Conservation (phyloP, 2,329 filamentous ascomycete genomes). For the Fusarium chlamydosporum region DNA sequence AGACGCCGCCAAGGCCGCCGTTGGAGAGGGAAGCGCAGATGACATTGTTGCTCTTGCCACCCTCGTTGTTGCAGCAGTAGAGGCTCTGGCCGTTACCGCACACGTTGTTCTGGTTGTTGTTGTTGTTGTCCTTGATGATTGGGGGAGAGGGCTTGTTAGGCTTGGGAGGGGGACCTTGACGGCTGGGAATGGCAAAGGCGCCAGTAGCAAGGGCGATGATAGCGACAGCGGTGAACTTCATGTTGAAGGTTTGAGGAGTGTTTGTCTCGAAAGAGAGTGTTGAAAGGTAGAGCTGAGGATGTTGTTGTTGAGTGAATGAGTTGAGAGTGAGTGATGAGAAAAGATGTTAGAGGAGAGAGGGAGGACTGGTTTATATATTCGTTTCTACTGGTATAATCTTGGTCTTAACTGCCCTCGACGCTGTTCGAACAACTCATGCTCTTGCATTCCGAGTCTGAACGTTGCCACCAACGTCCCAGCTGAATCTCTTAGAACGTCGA, state of each 20-base stretch:
- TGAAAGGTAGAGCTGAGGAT: conserved; percentile 11
- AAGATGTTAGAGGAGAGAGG: neutral
- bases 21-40: neutral
- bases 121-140: neutral
- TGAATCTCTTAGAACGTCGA: neutral
- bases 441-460: neutral
- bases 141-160: neutral
- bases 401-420: rapidly evolving
- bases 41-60: neutral
- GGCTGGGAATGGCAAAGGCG: conserved; percentile 28
- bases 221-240: conserved; percentile 25
- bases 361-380: conserved; percentile 21
- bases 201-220: conserved; percentile 25
- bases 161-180: neutral
- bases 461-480: neutral
- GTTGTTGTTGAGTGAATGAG: conserved; percentile 17
- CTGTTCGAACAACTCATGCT: rapidly evolving
- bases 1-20: neutral
- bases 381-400: neutral
- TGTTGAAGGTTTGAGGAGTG: conserved; percentile 28
- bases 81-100: neutral
- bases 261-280: conserved; percentile 23
- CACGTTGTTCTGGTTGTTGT: neutral
- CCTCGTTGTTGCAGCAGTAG: conserved; percentile 26
- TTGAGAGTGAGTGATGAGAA: conserved; percentile 32